Base-by-base conservation (phyloP, 768 basidiomycete species). In the Lactifluus volemus region DNA sequence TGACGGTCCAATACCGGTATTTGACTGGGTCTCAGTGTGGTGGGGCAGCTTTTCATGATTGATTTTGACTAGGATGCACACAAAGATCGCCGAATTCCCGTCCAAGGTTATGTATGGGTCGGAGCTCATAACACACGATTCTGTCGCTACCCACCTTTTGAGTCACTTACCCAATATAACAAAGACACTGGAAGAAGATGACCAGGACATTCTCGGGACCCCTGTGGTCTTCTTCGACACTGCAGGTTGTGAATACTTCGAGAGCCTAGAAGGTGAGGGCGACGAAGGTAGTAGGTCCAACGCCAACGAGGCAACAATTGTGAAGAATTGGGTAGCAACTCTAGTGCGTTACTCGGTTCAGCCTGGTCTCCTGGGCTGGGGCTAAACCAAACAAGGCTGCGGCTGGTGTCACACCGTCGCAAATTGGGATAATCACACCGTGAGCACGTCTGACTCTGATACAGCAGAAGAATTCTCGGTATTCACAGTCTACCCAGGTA, bases 221-320 rank as follows among this genome's bases (percentile, higher is more conserved):
- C 90, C 92, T 0, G 82, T 98, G 2, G 84, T 95, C 2, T 99
- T 98, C 71, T 92, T 91, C 67, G 97, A 99, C 70, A 99, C 94
- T 0, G 84, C 90, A 4, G 93, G 94, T 0, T 94, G 91, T 67
- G 93, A 97, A 70, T 96, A 91, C 68, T 97, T 86, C 68, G 97
- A 98, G 70, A 77, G 91, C 15, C 70, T 84, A 0, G 88, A 91
- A 36, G 86, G 81, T 0, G 86, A 86, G 58, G 77, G 79, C n/a
- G 90, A 92, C 68, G 94, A 96, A 68, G 94, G 93, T 0, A 95
- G 92, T 64, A 81, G 86, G 63, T 88, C 84, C 66, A 99, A 99
- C 67, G 95, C 96, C 74, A 98, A 99, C 68, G 97, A 99, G 68
- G 93, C 86, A 0, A 84, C 80, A 11, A 81, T 97, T 10, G 94